Percentiles rank a stretch among this genome's conserved stretches.
Conservation (phyloP, 2,329 filamentous ascomycete species). For the Hypocreales sp. region DNA sequence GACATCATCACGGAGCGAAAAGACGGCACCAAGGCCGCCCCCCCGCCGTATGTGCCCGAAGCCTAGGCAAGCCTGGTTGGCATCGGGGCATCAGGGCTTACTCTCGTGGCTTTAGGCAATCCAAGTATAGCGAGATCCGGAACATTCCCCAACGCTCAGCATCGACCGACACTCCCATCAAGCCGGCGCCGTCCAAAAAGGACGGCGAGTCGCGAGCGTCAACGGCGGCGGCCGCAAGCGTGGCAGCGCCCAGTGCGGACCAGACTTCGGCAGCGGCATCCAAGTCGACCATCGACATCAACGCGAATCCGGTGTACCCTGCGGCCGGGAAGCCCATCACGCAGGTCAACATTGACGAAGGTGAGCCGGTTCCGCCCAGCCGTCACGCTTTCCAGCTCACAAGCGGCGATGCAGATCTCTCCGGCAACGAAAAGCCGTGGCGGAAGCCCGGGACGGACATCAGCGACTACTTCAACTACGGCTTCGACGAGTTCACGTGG, state of each 20-base stretch:
- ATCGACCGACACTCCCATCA: constrained; percentile 32
- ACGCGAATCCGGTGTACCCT: constrained; percentile 67
- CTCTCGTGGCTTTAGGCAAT: constrained; percentile 33
- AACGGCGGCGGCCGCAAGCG: constrained; percentile 9
- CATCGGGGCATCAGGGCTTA: too few relatives aligned
- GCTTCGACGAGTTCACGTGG: constrained; percentile 98
- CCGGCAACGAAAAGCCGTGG: constrained; percentile 85
- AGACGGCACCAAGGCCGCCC: constrained; percentile 44
- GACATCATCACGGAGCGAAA: constrained; percentile 54
- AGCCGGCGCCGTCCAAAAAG: constrained; percentile 29
- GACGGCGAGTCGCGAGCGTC: constrained; percentile 22
- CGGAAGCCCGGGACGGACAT: constrained; percentile 85
- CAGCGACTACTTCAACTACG: constrained; percentile 97
- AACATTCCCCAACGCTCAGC: constrained; percentile 47
- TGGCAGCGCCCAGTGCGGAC: constrained; percentile 29
- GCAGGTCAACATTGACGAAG: constrained; percentile 58
- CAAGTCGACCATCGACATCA: constrained; percentile 73
- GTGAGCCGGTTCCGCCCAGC: constrained; percentile 14
- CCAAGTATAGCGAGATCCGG: constrained; percentile 48
- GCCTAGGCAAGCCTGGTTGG: too few relatives aligned
- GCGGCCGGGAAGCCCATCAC: constrained; percentile 68
- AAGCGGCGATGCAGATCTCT: constrained; percentile 35
- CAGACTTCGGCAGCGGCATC: constrained; percentile 49
- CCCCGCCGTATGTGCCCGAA: constrained; percentile 33
- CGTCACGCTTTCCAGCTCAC: constrained; percentile 1